Conservation (phyloP, 108 stramenopile species). For the Nitzschia sp. region DNA sequence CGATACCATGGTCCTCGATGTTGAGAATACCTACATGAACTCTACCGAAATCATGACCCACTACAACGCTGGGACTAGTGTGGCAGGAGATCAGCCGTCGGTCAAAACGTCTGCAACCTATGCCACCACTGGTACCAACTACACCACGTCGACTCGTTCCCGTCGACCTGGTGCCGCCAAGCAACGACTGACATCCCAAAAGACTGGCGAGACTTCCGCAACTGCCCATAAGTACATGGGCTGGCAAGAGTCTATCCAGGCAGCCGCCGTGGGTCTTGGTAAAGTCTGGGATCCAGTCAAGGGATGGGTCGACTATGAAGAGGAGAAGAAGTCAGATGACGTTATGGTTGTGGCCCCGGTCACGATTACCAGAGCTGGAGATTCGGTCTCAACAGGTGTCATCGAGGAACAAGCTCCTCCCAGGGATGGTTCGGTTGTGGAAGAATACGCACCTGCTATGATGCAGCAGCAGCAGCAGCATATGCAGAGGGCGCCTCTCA, state of each 20-base stretch:
- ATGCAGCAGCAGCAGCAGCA: background rate
- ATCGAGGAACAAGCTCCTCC: slow-evolving; percentile 1
- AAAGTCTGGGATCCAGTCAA: slow-evolving; percentile 68
- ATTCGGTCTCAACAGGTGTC: background rate
- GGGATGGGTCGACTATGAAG: slow-evolving; percentile 66
- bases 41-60: slow-evolving; percentile 33
- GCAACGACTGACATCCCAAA: slow-evolving; percentile 34
- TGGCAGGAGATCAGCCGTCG: slow-evolving; percentile 30
- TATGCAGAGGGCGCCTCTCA: background rate
- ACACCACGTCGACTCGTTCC: slow-evolving; percentile 46
- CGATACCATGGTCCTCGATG: slow-evolving; percentile 26
- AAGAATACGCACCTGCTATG: background rate
- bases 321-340: slow-evolving; percentile 1
- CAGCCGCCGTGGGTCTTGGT: slow-evolving; percentile 50
- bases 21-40: slow-evolving; percentile 39
- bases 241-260: slow-evolving; percentile 76
- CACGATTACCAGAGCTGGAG: background rate
- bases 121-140: slow-evolving; percentile 33
- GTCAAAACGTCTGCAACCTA: slow-evolving; percentile 40
- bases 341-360: background rate
- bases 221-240: slow-evolving; percentile 45
- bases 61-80: slow-evolving; percentile 3
- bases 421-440: background rate
- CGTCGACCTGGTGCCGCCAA: slow-evolving; percentile 74
- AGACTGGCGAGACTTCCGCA: slow-evolving; percentile 41